A percentile compares a stretch with the other conserved stretches of the same genome.
Conservation (phyloP, 805 yeast genomes). For the Huiozyma naganishii region DNA sequence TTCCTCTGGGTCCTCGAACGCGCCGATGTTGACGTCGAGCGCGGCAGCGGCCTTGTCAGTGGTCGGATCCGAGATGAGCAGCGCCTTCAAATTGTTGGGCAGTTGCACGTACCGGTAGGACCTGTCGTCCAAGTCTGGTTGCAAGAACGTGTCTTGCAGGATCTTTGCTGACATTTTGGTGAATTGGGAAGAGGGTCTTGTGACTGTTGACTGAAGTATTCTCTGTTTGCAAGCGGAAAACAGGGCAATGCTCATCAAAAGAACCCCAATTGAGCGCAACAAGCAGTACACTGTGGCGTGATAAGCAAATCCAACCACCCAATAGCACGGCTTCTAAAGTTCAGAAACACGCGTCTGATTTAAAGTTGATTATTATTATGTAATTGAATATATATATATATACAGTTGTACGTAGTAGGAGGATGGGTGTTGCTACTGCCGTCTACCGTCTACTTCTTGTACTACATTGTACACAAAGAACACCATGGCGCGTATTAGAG, state of each 20-base stretch:
- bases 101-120: conserved; percentile 55
- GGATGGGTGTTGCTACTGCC: too few species aligned
- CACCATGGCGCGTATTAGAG: conserved; percentile 26
- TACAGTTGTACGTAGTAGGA: too few species aligned
- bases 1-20: conserved; percentile 54
- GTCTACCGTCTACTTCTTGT: too few species aligned
- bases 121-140: conserved; percentile 58
- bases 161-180: conserved; percentile 6
- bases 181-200: not conserved
- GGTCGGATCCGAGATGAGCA: conserved; percentile 55
- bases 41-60: conserved; percentile 75
- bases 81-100: conserved; percentile 46
- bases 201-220: not conserved
- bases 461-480: too few species aligned
- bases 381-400: too few species aligned
- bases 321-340: too few species aligned
- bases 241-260: conserved; percentile 7
- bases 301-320: not conserved
- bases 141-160: conserved; percentile 21
- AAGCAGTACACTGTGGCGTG: not conserved
- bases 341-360: too few species aligned
- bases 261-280: not conserved
- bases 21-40: conserved; percentile 67
- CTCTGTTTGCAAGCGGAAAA: conserved; percentile 1
- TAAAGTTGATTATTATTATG: too few species aligned